phyloP scores from a whole-genome alignment of 169 alveolate species.

The Cardiosporidium cionae region DNA sequence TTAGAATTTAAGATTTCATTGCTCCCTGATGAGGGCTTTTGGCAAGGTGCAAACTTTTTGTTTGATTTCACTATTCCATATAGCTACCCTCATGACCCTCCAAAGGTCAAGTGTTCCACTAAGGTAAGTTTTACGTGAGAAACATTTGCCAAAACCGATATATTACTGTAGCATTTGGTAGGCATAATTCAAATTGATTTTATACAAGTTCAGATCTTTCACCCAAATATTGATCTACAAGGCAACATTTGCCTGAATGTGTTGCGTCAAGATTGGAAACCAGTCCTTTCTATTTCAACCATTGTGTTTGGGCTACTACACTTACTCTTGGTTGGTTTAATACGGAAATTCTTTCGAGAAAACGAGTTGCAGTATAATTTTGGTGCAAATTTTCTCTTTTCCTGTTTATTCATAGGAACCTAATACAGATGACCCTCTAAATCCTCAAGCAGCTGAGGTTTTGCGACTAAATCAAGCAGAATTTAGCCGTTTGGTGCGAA shows the following conservation, averaged over 20 bases:
- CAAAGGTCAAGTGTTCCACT: slow-evolving; percentile 31
- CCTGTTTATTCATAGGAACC: slow-evolving; percentile 18
- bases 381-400: neutral
- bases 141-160: neutral
- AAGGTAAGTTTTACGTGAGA: neutral
- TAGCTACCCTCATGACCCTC: slow-evolving; percentile 41
- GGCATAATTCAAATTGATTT: neutral
- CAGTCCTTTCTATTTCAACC: slow-evolving; percentile 71
- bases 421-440: slow-evolving; percentile 31
- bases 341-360: neutral
- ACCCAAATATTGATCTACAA: slow-evolving; percentile 82
- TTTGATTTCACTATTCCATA: slow-evolving; percentile 30
- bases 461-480: slow-evolving; percentile 12
- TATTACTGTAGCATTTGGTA: neutral
- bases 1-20: slow-evolving; percentile 25
- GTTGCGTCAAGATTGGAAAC: slow-evolving; percentile 87
- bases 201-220: slow-evolving; percentile 49
- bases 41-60: slow-evolving; percentile 41
- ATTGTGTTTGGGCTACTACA: slow-evolving; percentile 72
- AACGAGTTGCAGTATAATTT: neutral
- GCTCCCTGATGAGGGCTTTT: slow-evolving; percentile 45
- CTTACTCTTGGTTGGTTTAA: slow-evolving; percentile 9
- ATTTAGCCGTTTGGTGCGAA: slow-evolving; percentile 1
- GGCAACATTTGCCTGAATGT: slow-evolving; percentile 86
- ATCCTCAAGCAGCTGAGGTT: slow-evolving; percentile 18